A percentile compares a stretch with the other conserved stretches of the same genome.
Evolutionary conservation across 305 asterid species (phyloP).

Genomic region (Fraxinus velutina): DNA sequence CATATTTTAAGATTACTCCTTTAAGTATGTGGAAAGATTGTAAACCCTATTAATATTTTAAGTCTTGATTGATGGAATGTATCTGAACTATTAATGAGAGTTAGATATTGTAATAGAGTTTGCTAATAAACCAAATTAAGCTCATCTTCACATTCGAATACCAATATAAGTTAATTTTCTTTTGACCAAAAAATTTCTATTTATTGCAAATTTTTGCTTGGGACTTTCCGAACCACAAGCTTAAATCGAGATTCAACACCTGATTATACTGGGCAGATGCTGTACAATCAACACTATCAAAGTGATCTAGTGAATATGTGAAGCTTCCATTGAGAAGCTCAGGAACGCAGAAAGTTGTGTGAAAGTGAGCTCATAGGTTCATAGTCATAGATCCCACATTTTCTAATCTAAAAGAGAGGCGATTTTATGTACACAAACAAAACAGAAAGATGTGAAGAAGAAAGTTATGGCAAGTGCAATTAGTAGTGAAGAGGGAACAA

Average conservation of each 20-base stretch:
- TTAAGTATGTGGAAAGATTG: background rate
- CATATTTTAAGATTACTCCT: background rate
- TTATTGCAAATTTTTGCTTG: background rate
- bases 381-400: too few species aligned
- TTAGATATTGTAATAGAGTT: background rate
- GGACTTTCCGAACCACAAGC: background rate
- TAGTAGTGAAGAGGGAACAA: too few species aligned
- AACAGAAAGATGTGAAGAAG: background rate
- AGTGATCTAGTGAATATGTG: background rate
- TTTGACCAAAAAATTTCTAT: too few species aligned
- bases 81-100: background rate
- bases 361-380: too few species aligned
- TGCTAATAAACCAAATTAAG: background rate
- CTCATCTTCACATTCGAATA: background rate
- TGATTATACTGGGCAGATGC: background rate
- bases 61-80: background rate
- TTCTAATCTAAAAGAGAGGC: too few species aligned
- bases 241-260: background rate
- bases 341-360: too few species aligned
- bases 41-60: background rate
- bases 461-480: too few species aligned
- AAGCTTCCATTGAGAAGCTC: too few species aligned
- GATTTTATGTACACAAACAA: too few species aligned
- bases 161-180: too few species aligned
- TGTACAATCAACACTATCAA: background rate